Evolutionary conservation across 1,139 yeast species (phyloP), one percentile per base, ranked within the genome.

Genomic region (Arxiozyma slooffiae): DNA sequence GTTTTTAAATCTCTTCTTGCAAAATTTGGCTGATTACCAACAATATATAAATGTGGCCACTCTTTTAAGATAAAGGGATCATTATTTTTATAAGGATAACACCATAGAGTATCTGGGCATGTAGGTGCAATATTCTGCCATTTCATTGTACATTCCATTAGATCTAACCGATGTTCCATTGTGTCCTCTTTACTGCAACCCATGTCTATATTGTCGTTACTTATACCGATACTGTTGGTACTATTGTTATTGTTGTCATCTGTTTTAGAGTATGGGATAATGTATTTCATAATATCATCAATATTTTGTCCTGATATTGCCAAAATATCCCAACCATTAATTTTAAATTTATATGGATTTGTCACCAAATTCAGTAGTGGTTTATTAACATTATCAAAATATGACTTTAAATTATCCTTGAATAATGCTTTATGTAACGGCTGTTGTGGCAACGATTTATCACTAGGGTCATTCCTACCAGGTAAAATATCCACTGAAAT

Each of bases 51-150:
- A 63, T 88, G 92, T 0, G 98, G 98, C 21, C 86, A 78, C 60
- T 84, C 85, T 6, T 71, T 71, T 37, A 92, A 64, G 3, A 87
- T 76, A 66, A 92, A 89, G 1, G 97, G 97, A 66, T 94, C 98
- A 5, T 64, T 61, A 43, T 82, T 79, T n/a, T 78, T 76, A 61
- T 76, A 90, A 0, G 99, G 97, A 60, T 88, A 89, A 56, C 95
- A 83, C 72, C 86, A 85, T 44, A 92, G 70, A 0, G 99, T 94
- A 62, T 92, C 98, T 0, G 99, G 99, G 0, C 96, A 95, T 0
- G 97, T 89, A 1, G 98, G 98, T 0, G 88, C 83, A 39, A 87
- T 73, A 60, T 87, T 87, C 58, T 88, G 92, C 96, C 97, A 92
- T 49, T 73, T 70, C 41, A 94, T 66, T 1, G 86, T 83, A 7